Evolutionary conservation across 768 basidiomycete species (phyloP), one percentile per base, ranked within the genome.

Genomic region (Neoboletus magnificus): DNA sequence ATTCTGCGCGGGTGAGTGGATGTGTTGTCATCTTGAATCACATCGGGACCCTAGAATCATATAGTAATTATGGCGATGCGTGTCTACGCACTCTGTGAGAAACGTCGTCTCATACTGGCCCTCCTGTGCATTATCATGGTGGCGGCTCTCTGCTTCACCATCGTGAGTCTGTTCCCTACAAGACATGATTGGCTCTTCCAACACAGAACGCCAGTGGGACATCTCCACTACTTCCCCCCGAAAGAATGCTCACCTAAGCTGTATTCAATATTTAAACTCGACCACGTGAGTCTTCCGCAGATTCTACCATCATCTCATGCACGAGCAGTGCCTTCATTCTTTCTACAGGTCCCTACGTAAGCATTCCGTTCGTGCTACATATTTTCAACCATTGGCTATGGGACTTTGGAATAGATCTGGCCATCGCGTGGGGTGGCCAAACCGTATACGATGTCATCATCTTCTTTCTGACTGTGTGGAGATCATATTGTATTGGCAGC

Each of bases 401-500:
- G 11, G 8, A 18, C 8, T 42, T 25, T 4, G 22, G n/a, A 23
- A 7, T 25, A 65, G 62, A 49, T 32, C 16, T 55, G 3, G 60
- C 57, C 3, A 25, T 52, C 27, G 50, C 32, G 5, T 64, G 62
- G 57, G 20, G 48, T 9, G 43, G 42, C 12, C 57, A 63, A 40
- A 47, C 69, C 18, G 43, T 52, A 7, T 70, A 66, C 40, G 66
- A 69, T 23, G 16, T 49, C 9, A 22, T 62, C 42, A 42, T 66
- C n/a, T 69, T 69, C 53, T 7, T 42, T 22, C 48, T 70, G 8
- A 70, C 63, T 6, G 27, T 66, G 3, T 58, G 59, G 55, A 62
- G 39, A 43, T 45, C 59, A 1, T 55, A 27, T n/a, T 32, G 32
- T 39, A 27, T 55, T 29, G 37, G 62, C 3, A 53, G 1, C n/a